Conservation (phyloP, 192 early-diverging fungal genomes). For the Radiomyces spectabilis region DNA sequence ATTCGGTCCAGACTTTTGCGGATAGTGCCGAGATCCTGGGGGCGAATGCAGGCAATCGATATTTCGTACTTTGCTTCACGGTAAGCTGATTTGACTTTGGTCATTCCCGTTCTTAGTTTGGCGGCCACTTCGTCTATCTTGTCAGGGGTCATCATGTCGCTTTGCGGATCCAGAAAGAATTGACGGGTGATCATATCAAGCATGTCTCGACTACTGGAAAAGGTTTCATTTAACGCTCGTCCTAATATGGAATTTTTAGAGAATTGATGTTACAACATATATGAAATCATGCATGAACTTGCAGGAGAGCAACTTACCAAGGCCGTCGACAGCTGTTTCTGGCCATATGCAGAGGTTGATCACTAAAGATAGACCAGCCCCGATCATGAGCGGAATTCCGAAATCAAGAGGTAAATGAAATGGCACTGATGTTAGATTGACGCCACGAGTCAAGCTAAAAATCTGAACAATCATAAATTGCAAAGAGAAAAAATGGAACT, state of each 20-base stretch:
- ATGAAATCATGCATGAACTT: background rate
- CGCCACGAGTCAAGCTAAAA: conserved; percentile 27
- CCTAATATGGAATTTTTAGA: conserved; percentile 7
- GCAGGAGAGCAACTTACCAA: conserved; percentile 24
- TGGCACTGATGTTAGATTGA: background rate
- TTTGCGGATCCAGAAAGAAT: conserved; percentile 24
- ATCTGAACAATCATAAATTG: conserved; percentile 41
- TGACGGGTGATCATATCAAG: conserved; percentile 23
- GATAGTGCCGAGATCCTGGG: conserved; percentile 12
- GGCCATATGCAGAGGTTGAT: conserved; percentile 38
- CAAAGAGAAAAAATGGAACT: conserved; percentile 32
- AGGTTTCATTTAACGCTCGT: conserved; percentile 23
- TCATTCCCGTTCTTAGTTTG: conserved; percentile 22
- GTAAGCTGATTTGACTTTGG: conserved; percentile 30
- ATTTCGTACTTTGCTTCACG: conserved; percentile 27
- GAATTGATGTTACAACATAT: background rate
- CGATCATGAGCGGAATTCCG: conserved; percentile 31
- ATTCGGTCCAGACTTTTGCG: conserved; percentile 14
- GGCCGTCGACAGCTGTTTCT: conserved; percentile 42
- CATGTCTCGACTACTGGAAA: conserved; percentile 21
- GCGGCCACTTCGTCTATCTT: conserved; percentile 3
- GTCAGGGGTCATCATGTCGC: conserved; percentile 4
- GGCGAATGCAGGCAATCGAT: conserved; percentile 23
- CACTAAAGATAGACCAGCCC: conserved; percentile 29
- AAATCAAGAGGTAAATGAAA: conserved; percentile 13